Evolutionary conservation across 805 yeast species (phyloP).

Genomic region (Middelhovenomyces tepae): DNA sequence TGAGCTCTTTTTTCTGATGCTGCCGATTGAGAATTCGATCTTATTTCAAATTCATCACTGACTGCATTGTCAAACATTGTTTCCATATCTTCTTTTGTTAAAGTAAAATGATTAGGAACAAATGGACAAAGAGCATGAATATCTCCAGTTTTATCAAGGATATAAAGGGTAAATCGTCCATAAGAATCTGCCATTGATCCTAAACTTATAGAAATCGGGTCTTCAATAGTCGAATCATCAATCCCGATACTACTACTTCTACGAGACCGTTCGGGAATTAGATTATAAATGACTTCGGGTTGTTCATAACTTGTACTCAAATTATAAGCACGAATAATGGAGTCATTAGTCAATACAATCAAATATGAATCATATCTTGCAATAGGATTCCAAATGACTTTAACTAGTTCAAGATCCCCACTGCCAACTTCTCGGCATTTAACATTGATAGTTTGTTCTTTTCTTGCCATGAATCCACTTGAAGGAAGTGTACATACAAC

Average conservation of each 20-base stretch:
- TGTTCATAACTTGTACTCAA: constrained; percentile 22
- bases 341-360: constrained; percentile 33
- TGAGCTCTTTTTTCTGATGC: neutral
- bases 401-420: constrained; percentile 26
- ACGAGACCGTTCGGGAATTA: neutral
- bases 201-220: constrained; percentile 35
- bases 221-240: constrained; percentile 12
- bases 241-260: constrained; percentile 5
- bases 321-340: constrained; percentile 30
- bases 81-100: constrained; percentile 27
- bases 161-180: constrained; percentile 46
- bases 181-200: constrained; percentile 31
- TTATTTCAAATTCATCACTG: constrained; percentile 15
- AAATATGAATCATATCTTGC: constrained; percentile 37
- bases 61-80: constrained; percentile 30
- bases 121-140: constrained; percentile 58
- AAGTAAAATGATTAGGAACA: constrained; percentile 38
- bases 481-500: constrained; percentile 29
- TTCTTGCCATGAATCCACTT: constrained; percentile 4
- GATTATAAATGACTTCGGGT: constrained; percentile 17
- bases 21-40: constrained; percentile 4
- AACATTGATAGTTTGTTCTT: constrained; percentile 17
- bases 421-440: constrained; percentile 23
- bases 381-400: constrained; percentile 37
- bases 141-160: constrained; percentile 49